A percentile compares a stretch with the other conserved stretches of the same genome.
Conservation (phyloP, 1,284 basidiomycete genomes). For the Ustilago tritici region DNA sequence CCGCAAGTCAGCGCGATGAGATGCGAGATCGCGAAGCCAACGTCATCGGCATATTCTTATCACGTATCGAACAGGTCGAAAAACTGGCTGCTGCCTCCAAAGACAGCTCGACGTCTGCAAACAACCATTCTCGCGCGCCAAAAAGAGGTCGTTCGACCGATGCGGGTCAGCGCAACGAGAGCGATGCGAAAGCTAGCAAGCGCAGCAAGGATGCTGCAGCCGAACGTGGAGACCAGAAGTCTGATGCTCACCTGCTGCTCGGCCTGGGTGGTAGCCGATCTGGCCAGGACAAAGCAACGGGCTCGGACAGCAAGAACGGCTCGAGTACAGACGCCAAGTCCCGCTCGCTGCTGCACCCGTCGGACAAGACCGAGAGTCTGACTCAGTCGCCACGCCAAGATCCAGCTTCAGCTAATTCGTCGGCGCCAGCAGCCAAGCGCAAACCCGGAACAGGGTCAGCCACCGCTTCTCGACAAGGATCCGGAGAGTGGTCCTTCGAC, state of each 20-base stretch:
- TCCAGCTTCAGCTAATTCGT: background rate
- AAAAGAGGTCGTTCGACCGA: conserved; percentile 41
- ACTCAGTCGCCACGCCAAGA: conserved; percentile 17
- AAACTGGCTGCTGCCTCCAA: conserved; percentile 19
- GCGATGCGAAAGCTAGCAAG: conserved; percentile 18
- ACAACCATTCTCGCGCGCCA: background rate
- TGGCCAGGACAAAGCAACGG: conserved; percentile 1
- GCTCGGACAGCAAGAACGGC: background rate
- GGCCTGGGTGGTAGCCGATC: conserved; percentile 24
- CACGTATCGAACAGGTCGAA: conserved; percentile 47
- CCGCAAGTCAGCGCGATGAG: conserved; percentile 44
- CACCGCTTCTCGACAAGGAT: conserved; percentile 24
- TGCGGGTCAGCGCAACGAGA: conserved; percentile 13
- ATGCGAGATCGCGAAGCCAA: conserved; percentile 59
- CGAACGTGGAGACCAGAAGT: conserved; percentile 28
- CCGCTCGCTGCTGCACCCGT: background rate
- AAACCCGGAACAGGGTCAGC: conserved; percentile 15
- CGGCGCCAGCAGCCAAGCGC: background rate
- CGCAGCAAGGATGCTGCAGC: conserved; percentile 16
- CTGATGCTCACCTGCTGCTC: conserved; percentile 43
- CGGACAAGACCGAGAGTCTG: background rate
- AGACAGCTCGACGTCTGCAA: background rate
- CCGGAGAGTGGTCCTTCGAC: conserved; percentile 43
- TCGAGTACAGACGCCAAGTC: background rate
- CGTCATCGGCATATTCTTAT: conserved; percentile 57